These are phyloP conservation scores for Hyaloscypha variabilis DNA, from an alignment of 495 filamentous ascomycete species.

Conservation along the genomic window DNA sequence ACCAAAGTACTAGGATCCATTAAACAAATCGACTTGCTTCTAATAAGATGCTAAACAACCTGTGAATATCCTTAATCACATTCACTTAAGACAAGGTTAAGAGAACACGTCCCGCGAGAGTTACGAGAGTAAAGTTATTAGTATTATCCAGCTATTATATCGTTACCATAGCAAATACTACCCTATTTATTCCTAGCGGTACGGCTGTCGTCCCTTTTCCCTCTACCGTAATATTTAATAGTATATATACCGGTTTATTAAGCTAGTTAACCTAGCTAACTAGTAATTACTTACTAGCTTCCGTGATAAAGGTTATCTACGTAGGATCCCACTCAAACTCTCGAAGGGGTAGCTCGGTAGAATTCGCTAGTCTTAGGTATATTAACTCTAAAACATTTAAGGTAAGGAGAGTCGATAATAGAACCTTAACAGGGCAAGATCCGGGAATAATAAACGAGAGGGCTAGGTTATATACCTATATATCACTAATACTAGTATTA, in stretches of 20 bases:
- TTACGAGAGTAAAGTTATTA: conserved; percentile 18
- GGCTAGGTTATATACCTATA: conserved; percentile 24
- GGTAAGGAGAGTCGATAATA: conserved; percentile 10
- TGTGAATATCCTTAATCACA: no score
- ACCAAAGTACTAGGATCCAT: not conserved
- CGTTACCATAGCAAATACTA: conserved; percentile 19
- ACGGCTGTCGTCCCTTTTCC: conserved; percentile 13
- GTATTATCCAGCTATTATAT: conserved; percentile 22
- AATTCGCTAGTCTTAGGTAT: not conserved
- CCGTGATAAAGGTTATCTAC: conserved; percentile 16
- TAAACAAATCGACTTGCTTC: conserved; percentile 17
- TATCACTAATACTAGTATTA: conserved; percentile 19
- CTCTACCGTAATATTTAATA: conserved; percentile 17
- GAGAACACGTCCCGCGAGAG: conserved; percentile 18
- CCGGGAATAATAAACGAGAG: conserved; percentile 20
- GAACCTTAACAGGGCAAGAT: conserved; percentile 15
- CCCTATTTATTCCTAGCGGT: conserved; percentile 18
- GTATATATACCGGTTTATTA: conserved; percentile 23
- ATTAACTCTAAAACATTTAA: conserved; percentile 15
- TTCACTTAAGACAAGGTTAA: conserved; percentile 12
- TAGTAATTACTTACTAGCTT: conserved; percentile 22
- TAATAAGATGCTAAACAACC: not conserved
- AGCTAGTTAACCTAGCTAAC: conserved; percentile 25
- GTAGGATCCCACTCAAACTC: conserved; percentile 21
- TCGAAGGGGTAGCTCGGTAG: conserved; percentile 4